These are phyloP conservation scores for Solanum gandarillasii DNA, from an alignment of 257 asterid species.

Conservation along the genomic window DNA sequence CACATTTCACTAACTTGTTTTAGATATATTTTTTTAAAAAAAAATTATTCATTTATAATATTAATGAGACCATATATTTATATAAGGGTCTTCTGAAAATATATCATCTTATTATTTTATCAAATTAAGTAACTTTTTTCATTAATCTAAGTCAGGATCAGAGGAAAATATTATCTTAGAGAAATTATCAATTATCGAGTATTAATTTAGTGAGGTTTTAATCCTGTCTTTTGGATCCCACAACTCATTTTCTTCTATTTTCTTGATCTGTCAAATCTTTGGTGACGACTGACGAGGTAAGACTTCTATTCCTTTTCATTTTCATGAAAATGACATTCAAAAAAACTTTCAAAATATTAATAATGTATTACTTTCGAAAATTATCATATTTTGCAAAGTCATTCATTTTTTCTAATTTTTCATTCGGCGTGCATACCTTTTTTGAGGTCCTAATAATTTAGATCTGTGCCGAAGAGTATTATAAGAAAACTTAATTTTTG, in stretches of 20 bases:
- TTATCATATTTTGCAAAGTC: not conserved
- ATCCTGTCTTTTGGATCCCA: not conserved
- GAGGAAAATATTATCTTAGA: not conserved
- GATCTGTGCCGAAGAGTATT: not conserved
- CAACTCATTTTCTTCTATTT: not conserved
- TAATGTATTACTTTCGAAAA: not conserved
- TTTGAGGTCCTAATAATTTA: not conserved
- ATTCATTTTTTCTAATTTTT: not conserved
- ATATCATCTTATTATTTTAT: not conserved
- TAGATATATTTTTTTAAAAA: too few relatives aligned
- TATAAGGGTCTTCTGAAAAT: not conserved
- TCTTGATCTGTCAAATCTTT: not conserved
- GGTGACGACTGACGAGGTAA: not conserved
- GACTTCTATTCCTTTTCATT: not conserved
- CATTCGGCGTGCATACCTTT: not conserved
- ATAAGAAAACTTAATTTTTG: not conserved
- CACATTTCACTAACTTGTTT: not conserved
- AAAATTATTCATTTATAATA: too few relatives aligned
- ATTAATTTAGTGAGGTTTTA: not conserved
- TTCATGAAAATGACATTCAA: not conserved
- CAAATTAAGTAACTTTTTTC: too few relatives aligned
- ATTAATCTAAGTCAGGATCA: too few relatives aligned
- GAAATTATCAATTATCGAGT: not conserved
- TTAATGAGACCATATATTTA: not conserved
- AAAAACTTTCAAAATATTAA: not conserved